Evolutionary conservation across 805 yeast genomes (phyloP).

Genomic region (Saturnispora serradocipensis): DNA sequence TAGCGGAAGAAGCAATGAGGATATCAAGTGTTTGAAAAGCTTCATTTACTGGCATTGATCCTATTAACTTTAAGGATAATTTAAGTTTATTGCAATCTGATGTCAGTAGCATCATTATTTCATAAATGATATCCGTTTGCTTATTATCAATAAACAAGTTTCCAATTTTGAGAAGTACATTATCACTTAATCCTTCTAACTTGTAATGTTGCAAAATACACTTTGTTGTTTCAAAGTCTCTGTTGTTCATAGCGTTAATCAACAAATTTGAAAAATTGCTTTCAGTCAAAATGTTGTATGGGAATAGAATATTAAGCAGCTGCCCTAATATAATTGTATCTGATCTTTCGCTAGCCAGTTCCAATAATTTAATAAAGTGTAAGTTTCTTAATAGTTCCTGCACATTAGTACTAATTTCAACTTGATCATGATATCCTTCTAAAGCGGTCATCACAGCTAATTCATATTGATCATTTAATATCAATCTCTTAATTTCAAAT

Average conservation of each 20-base stretch:
- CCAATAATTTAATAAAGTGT: slow-evolving; percentile 13
- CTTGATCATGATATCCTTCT: slow-evolving; percentile 3
- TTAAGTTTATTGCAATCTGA: slow-evolving; percentile 1
- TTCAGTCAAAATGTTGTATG: background rate
- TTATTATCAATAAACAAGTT: slow-evolving; percentile 8
- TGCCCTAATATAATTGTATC: slow-evolving; percentile 16
- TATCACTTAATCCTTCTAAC: slow-evolving; percentile 6
- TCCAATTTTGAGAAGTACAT: background rate
- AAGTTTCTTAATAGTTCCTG: slow-evolving; percentile 5
- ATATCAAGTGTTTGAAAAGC: slow-evolving; percentile 2
- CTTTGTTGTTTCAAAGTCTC: background rate
- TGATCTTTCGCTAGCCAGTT: slow-evolving; percentile 15
- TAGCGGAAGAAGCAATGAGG: background rate
- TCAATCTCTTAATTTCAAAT: slow-evolving; percentile 16
- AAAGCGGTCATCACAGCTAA: slow-evolving; percentile 14
- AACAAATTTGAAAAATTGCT: slow-evolving; percentile 13
- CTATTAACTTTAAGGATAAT: slow-evolving; percentile 9
- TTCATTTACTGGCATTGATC: slow-evolving; percentile 7
- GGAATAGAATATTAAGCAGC: slow-evolving; percentile 9
- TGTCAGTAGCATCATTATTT: slow-evolving; percentile 5
- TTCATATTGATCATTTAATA: slow-evolving; percentile 18
- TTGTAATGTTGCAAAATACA: background rate
- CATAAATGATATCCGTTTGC: slow-evolving; percentile 8
- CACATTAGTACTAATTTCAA: background rate
- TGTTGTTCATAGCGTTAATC: slow-evolving; percentile 9